Conservation (phyloP, 768 basidiomycete species). For the Nidularia pulvinata region DNA sequence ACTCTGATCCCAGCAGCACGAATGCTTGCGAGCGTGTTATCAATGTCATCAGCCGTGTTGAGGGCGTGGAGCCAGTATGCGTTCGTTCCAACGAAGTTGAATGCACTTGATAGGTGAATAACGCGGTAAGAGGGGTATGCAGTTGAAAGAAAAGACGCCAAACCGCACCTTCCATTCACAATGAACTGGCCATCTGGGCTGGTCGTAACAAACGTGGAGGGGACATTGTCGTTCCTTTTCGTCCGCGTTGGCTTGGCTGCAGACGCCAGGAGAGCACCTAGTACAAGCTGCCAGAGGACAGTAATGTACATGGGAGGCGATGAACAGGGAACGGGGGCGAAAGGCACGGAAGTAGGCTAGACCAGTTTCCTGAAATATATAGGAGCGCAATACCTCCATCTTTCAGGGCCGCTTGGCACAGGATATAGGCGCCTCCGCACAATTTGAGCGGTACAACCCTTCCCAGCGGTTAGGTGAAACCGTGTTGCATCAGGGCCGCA, state of each 20-base stretch:
- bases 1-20: constrained; percentile 54
- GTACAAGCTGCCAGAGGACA: constrained; percentile 22
- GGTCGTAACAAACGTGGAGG: constrained; percentile 42
- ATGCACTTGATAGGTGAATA: constrained; percentile 13
- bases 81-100: constrained; percentile 46
- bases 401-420: not conserved
- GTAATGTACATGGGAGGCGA: constrained; percentile 29
- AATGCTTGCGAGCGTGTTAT: constrained; percentile 56
- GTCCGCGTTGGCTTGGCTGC: constrained; percentile 27
- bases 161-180: constrained; percentile 48
- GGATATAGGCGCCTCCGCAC: not conserved
- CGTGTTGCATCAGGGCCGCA: not conserved
- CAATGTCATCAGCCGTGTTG: constrained; percentile 55
- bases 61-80: constrained; percentile 66
- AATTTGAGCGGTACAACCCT: too few relatives aligned
- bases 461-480: not conserved
- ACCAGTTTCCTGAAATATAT: constrained; percentile 1
- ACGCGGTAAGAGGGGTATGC: not conserved
- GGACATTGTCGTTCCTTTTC: constrained; percentile 13
- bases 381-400: not conserved
- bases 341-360: constrained; percentile 11
- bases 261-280: constrained; percentile 28
- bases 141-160: constrained; percentile 10
- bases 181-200: constrained; percentile 39
- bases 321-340: constrained; percentile 13